Evolutionary conservation across 257 asterid species (phyloP).

Genomic region (Sherardia arvensis): DNA sequence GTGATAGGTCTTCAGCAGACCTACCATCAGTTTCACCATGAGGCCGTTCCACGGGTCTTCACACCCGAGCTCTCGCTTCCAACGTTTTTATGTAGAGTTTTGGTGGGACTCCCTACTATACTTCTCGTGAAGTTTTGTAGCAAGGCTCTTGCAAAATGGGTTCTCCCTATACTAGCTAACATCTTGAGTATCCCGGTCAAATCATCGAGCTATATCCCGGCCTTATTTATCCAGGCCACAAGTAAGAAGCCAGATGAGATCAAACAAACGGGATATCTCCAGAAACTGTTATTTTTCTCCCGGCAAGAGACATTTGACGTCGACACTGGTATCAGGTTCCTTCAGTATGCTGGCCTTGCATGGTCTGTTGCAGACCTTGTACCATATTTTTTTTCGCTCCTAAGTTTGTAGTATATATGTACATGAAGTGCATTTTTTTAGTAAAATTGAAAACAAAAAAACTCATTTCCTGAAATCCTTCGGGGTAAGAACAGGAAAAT

Average conservation of each 20-base stretch:
- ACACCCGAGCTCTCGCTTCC: slow-evolving; percentile 48
- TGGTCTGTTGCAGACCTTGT: slow-evolving; percentile 97
- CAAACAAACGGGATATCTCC: slow-evolving; percentile 65
- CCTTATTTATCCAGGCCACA: slow-evolving; percentile 32
- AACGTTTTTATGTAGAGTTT: slow-evolving; percentile 57
- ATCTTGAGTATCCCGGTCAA: slow-evolving; percentile 74
- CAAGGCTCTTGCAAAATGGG: slow-evolving; percentile 89
- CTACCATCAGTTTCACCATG: slow-evolving; percentile 84
- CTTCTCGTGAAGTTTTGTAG: slow-evolving; percentile 80
- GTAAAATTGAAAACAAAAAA: not conserved
- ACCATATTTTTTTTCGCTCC: slow-evolving; percentile 58
- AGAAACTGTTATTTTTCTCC: slow-evolving; percentile 49
- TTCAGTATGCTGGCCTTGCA: slow-evolving; percentile 92
- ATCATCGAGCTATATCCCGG: slow-evolving; percentile 69
- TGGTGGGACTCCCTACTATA: slow-evolving; percentile 80
- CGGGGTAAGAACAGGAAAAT: not conserved
- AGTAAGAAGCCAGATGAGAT: slow-evolving; percentile 38
- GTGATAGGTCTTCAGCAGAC: slow-evolving; percentile 94
- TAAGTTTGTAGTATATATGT: slow-evolving; percentile 31
- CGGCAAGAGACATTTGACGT: slow-evolving; percentile 61
- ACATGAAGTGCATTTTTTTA: not conserved
- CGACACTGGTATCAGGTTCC: slow-evolving; percentile 89
- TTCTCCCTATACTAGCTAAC: slow-evolving; percentile 74
- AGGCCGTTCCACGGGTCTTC: slow-evolving; percentile 54
- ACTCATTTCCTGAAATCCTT: slow-evolving; percentile 6